Conservation (phyloP, 495 filamentous ascomycete species). For the Bryoglossum gracile region DNA sequence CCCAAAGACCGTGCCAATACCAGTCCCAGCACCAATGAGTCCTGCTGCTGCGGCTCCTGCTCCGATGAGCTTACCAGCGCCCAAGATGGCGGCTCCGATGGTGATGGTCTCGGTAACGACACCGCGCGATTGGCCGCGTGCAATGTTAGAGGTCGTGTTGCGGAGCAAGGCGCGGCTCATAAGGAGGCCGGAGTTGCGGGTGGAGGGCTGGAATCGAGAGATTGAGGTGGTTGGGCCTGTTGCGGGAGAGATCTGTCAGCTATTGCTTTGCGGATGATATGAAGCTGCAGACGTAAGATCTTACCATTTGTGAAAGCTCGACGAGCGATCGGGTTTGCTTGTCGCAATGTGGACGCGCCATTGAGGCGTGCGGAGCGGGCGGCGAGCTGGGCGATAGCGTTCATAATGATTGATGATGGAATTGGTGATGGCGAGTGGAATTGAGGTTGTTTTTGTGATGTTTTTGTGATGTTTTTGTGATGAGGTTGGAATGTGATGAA, state of each 20-base stretch:
- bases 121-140: slow-evolving; percentile 18
- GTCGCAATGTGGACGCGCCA: slow-evolving; percentile 12
- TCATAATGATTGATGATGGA: slow-evolving; percentile 19
- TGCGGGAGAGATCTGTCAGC: background rate
- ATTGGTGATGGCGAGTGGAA: background rate
- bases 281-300: slow-evolving; percentile 1
- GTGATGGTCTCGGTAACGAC: slow-evolving; percentile 31
- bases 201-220: slow-evolving; percentile 16
- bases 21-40: slow-evolving; percentile 34
- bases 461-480: slow-evolving; percentile 1
- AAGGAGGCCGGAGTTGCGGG: slow-evolving; percentile 11
- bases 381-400: slow-evolving; percentile 11
- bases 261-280: background rate
- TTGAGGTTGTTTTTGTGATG: background rate
- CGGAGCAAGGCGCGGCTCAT: slow-evolving; percentile 16
- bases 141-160: slow-evolving; percentile 12
- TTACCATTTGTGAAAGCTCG: slow-evolving; percentile 19
- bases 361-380: slow-evolving; percentile 19
- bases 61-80: slow-evolving; percentile 33
- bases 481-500: too few species aligned
- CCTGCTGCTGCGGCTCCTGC: slow-evolving; percentile 34
- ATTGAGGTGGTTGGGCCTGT: slow-evolving; percentile 13
- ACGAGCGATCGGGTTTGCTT: slow-evolving; percentile 19
- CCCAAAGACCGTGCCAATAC: slow-evolving; percentile 35
- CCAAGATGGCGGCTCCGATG: slow-evolving; percentile 28